These are phyloP conservation scores for Goffeauzyma gilvescens DNA, from an alignment of 768 basidiomycete genomes.

Conservation along the genomic window DNA sequence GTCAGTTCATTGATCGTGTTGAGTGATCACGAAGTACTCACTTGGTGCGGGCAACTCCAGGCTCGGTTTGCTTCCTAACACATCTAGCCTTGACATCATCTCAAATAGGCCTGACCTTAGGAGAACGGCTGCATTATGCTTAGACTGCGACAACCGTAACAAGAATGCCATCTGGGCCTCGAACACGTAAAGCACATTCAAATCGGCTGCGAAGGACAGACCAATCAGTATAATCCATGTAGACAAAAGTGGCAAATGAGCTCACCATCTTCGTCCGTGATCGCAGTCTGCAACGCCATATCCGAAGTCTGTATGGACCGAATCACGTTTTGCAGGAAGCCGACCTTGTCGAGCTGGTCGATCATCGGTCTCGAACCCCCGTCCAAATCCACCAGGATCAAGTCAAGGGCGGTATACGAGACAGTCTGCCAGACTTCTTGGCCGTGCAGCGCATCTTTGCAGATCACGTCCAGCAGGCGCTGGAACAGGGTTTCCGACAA, in stretches of 20 bases:
- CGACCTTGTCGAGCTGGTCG: background rate
- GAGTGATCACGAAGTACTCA: too few species aligned
- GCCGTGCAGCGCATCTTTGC: constrained; percentile 8
- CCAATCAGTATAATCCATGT: background rate
- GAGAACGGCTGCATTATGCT: too few species aligned
- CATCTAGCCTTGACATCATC: too few species aligned
- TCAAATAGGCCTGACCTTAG: too few species aligned
- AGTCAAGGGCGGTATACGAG: constrained; percentile 7
- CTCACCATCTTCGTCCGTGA: constrained; percentile 1
- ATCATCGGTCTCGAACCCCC: background rate
- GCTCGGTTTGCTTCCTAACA: too few species aligned
- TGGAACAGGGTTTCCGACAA: constrained; percentile 3
- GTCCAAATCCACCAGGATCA: background rate
- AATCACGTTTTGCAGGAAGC: constrained; percentile 7
- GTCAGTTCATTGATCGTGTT: too few species aligned
- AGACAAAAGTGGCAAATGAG: background rate
- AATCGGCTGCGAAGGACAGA: background rate
- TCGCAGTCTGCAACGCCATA: background rate
- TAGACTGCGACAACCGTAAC: too few species aligned
- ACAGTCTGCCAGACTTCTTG: constrained; percentile 9
- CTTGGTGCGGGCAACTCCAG: too few species aligned
- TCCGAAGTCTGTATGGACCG: constrained; percentile 2
- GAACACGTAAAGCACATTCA: constrained; percentile 5
- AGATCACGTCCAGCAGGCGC: constrained; percentile 2
- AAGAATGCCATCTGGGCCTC: constrained; percentile 8